Conservation (phyloP, 768 basidiomycete genomes). For the Candolleomyces eurysporus region DNA sequence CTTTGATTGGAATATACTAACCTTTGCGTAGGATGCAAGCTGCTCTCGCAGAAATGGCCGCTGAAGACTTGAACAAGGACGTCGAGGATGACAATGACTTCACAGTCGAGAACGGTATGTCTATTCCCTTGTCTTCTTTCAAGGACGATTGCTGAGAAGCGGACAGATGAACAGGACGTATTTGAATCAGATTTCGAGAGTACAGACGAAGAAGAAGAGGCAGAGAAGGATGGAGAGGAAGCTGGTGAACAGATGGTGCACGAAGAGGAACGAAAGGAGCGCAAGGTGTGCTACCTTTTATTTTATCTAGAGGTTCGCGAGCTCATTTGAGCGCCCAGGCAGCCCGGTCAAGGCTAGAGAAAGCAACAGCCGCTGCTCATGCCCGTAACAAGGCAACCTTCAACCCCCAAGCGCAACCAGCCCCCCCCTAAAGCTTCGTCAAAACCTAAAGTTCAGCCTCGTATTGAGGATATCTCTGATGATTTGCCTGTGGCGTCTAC, state of each 20-base stretch:
- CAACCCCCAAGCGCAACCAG: constrained; percentile 45
- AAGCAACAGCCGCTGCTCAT: constrained; percentile 64
- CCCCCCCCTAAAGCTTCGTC: constrained; percentile 19
- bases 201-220: constrained; percentile 70
- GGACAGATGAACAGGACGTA: constrained; percentile 73
- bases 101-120: constrained; percentile 56
- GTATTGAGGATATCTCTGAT: neutral
- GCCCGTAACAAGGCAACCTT: constrained; percentile 67
- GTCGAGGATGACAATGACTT: constrained; percentile 77
- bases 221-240: constrained; percentile 42
- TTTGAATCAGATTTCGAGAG: constrained; percentile 86
- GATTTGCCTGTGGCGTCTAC: neutral
- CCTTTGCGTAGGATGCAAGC: constrained; percentile 61
- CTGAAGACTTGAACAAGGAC: constrained; percentile 56
- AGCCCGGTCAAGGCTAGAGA: constrained; percentile 55
- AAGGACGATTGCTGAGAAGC: constrained; percentile 5
- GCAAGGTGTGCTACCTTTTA: constrained; percentile 37
- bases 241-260: constrained; percentile 54
- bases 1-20: constrained; percentile 9
- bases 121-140: neutral
- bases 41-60: constrained; percentile 68
- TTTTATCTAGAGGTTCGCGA: neutral
- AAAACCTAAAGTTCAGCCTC: constrained; percentile 26
- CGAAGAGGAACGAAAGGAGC: constrained; percentile 57
- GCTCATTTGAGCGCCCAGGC: constrained; percentile 33